Evolutionary conservation across 257 asterid species (phyloP), one percentile per base, ranked within the genome.

Genomic region (Petunia secreta): DNA sequence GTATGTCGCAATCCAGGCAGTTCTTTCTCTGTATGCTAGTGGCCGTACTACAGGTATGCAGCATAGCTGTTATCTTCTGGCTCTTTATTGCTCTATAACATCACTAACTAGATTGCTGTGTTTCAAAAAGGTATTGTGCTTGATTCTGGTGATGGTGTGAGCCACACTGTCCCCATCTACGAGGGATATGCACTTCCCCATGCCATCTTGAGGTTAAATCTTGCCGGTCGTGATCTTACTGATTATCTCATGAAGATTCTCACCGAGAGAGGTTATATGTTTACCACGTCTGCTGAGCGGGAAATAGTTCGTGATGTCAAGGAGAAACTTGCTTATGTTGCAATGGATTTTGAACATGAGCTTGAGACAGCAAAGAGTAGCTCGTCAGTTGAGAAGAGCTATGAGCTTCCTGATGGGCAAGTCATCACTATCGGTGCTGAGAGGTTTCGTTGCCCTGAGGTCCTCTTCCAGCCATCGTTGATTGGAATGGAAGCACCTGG

Each of bases 1-100:
- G 90, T 87, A 87, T 43, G 90, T 87, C 7, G 87, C 90, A 48
- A 87, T 87, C 14, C 90, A 87, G 80, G 90, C 90, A 34, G 90
- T 87, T 65, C 90, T 87, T 63, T 87, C 90, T 79, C 87, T 87
- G 7, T 87, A 87, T 63, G 90, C 90, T 57, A 87, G 90, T 83
- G 90, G 90, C 4, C 90, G 88, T 79, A 87, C 90, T 78, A 87
- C 90, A 59, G 90, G 90, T 87, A 60, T 4, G 71, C 48, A 38
- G 25, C 37, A 63, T 3, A 8, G 15, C 16, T 3, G 44, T 63
- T 63, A 9, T 63, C 43, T 36, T 11, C 71, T 38, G 5, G 71
- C 5, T 63, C 9, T 11, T 63, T 63, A 9, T 37, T 37, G 44
- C 38, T 38, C 1, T 37, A 6, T 1, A 37, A 16, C 48, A 6